Evolutionary conservation across 495 filamentous ascomycete species (phyloP).

Genomic region (Hypomontagnella submonticulosa): DNA sequence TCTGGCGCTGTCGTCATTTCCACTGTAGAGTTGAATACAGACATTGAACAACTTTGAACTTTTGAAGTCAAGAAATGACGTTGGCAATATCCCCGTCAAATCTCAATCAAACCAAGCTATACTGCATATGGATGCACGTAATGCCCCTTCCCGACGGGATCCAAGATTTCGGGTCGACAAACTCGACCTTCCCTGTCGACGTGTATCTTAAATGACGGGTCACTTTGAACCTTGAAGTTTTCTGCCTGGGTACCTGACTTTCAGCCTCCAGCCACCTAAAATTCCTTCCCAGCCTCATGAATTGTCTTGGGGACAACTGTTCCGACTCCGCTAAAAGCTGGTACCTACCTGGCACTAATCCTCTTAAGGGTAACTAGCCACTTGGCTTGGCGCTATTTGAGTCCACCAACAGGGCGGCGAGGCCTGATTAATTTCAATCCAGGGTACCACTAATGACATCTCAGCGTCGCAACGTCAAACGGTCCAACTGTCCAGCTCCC

Average conservation of each 20-base stretch:
- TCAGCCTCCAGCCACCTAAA: constrained; percentile 19
- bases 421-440: constrained; percentile 10
- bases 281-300: constrained; percentile 25
- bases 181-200: background rate
- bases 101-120: constrained; percentile 10
- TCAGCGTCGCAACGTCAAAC: constrained; percentile 8
- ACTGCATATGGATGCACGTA: constrained; percentile 1
- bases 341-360: background rate
- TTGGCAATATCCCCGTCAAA: constrained; percentile 1
- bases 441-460: constrained; percentile 16
- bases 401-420: constrained; percentile 18
- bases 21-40: no score
- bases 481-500: background rate
- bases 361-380: constrained; percentile 11
- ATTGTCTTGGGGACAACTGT: constrained; percentile 4
- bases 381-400: constrained; percentile 31
- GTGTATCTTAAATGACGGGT: background rate
- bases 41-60: no score
- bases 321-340: background rate
- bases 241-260: background rate
- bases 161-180: constrained; percentile 21
- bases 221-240: background rate
- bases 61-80: constrained; percentile 1
- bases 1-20: no score
- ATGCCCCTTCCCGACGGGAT: constrained; percentile 10